Percentiles rank a stretch among this genome's conserved stretches.
Conservation (phyloP, 2,329 filamentous ascomycete species). For the Pseudopithomyces maydicus region DNA sequence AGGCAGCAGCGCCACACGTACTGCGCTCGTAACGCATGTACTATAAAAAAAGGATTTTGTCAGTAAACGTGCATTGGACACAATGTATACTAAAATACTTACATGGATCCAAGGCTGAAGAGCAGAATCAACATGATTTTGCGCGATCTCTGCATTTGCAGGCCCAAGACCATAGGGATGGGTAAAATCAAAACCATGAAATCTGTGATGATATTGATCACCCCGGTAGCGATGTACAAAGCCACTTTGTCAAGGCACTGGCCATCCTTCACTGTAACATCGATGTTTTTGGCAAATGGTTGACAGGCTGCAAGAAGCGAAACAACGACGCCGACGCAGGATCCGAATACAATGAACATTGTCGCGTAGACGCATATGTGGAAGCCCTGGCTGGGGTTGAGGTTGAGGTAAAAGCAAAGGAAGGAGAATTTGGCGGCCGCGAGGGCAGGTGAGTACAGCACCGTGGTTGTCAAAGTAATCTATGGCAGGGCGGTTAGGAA, state of each 20-base stretch:
- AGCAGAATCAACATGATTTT: conserved; percentile 19
- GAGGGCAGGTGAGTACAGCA: conserved; percentile 17
- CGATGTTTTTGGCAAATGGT: conserved; percentile 21
- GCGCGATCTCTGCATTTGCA: conserved; percentile 18
- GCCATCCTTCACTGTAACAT: conserved; percentile 17
- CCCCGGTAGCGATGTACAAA: conserved; percentile 22
- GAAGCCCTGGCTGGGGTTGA: conserved; percentile 10
- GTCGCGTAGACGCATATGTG: conserved; percentile 14
- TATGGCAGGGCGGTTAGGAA: conserved; percentile 2
- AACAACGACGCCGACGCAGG: conserved; percentile 19
- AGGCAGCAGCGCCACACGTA: conserved; percentile 15
- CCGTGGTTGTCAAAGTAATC: conserved; percentile 18
- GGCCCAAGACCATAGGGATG: conserved; percentile 17
- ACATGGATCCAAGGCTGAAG: conserved; percentile 18
- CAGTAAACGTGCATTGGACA: not conserved
- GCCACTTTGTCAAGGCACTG: conserved; percentile 21
- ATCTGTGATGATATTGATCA: conserved; percentile 24
- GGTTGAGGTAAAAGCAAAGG: conserved; percentile 17
- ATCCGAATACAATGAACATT: conserved; percentile 23
- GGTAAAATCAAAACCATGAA: conserved; percentile 18
- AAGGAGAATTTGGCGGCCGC: conserved; percentile 21
- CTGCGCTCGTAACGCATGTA: conserved; percentile 19
- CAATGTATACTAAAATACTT: not conserved
- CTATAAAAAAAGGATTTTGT: conserved; percentile 3
- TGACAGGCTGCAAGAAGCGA: conserved; percentile 22